Evolutionary conservation across 441 rosid species (phyloP).

Genomic region (Gossypium davidsonii): DNA sequence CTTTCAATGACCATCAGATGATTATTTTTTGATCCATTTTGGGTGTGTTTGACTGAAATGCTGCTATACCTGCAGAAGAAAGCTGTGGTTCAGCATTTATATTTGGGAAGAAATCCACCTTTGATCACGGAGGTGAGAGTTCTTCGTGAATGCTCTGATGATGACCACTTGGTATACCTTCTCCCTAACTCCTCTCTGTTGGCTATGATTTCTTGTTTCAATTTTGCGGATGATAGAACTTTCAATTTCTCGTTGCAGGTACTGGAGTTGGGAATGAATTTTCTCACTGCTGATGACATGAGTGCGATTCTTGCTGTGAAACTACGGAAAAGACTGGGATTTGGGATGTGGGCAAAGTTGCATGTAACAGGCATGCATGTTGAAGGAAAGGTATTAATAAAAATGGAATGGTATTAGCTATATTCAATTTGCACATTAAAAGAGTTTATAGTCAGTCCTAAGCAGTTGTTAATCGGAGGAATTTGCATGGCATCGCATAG

Average conservation of each 20-base stretch:
- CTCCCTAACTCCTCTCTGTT: background rate
- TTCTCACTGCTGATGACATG: slow-evolving; percentile 94
- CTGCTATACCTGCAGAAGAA: slow-evolving; percentile 41
- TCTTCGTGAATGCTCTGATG: slow-evolving; percentile 51
- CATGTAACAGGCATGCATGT: slow-evolving; percentile 94
- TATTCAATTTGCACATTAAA: background rate
- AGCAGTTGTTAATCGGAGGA: background rate
- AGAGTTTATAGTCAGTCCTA: background rate
- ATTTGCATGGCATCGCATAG: background rate
- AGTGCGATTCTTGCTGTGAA: slow-evolving; percentile 77
- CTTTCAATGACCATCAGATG: background rate
- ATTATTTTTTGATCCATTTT: background rate
- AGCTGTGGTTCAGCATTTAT: slow-evolving; percentile 62
- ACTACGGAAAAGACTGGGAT: slow-evolving; percentile 75
- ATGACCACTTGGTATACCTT: slow-evolving; percentile 76
- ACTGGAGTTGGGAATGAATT: slow-evolving; percentile 84
- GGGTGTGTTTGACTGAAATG: background rate
- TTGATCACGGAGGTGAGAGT: slow-evolving; percentile 76
- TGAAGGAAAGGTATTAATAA: slow-evolving; percentile 72
- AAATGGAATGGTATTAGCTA: background rate
- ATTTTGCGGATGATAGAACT: background rate
- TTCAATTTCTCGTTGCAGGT: slow-evolving; percentile 39
- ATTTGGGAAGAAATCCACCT: slow-evolving; percentile 88
- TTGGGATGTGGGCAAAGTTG: slow-evolving; percentile 88
- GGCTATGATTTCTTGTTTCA: background rate